Evolutionary conservation across 2,329 filamentous ascomycete species (phyloP).

Genomic region (Metarhizium anisopliae): DNA sequence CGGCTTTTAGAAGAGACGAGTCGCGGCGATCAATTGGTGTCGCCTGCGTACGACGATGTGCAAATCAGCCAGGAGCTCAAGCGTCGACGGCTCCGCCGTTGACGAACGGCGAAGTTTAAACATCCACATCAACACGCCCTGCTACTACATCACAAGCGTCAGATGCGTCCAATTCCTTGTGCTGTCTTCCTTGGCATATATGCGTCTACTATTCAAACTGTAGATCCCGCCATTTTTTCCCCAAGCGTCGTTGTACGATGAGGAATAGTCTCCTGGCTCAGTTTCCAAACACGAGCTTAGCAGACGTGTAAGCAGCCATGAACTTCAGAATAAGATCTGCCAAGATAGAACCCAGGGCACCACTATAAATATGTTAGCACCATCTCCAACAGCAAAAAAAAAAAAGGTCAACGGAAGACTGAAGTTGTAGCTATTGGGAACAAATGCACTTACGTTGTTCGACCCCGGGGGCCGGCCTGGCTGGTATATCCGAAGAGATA

Average conservation of each 20-base stretch:
- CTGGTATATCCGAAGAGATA: conserved; percentile 49
- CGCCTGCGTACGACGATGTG: conserved; percentile 9
- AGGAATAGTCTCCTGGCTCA: conserved; percentile 1
- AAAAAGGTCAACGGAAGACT: not conserved
- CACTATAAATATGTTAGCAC: conserved; percentile 16
- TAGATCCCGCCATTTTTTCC: not conserved
- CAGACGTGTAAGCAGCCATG: conserved; percentile 33
- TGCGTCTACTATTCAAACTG: not conserved
- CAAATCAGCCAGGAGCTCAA: conserved; percentile 19
- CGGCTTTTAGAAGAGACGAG: conserved; percentile 19
- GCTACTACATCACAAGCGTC: not conserved
- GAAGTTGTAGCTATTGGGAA: not conserved
- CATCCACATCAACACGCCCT: not conserved
- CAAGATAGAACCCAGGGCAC: conserved; percentile 25
- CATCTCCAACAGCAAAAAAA: not conserved
- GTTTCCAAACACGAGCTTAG: conserved; percentile 27
- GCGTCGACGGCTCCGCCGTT: conserved; percentile 18
- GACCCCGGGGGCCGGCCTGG: conserved; percentile 33
- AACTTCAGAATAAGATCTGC: conserved; percentile 30
- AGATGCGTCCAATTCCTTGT: not conserved
- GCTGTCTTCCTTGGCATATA: not conserved
- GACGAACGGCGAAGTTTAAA: conserved; percentile 8
- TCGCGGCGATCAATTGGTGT: conserved; percentile 6
- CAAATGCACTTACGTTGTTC: conserved; percentile 24
- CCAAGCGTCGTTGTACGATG: not conserved